Evolutionary conservation across 371 early-diverging fungal genomes (phyloP), one percentile per base, ranked within the genome.

Genomic region (Coemansia sp.): DNA sequence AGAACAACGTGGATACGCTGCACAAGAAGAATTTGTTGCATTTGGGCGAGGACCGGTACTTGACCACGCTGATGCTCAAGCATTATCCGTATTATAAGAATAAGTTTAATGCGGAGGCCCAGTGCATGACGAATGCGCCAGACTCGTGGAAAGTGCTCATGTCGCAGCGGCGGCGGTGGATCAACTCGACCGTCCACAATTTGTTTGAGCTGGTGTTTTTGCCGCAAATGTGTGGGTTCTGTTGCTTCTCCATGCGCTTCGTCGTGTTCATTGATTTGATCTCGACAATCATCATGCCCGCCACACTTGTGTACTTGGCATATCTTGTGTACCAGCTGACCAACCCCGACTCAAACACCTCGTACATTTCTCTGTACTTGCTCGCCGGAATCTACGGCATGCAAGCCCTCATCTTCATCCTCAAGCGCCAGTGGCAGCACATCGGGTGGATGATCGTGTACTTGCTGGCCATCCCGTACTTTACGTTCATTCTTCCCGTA

Each of bases 31-130:
- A 90, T 74, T 82, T 91, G 82, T 86, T 89, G 69, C 85, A 85
- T 28, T 82, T 93, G 60, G 93, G 91, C 56, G 92, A 93, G 82
- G 93, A 93, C 80, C 89, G 93, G 25, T 96, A 94, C 72, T 80
- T 97, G 78, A 98, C 99, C 0, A 99, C 99, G 0, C 85, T 99
- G 30, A 93, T 99, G 89, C 84, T 99, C 75, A 99, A 99, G 81
- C 93, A 96, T 72, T 99, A 99, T 85, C 98, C 99, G 55, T 91
- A 94, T 79, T 90, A 92, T 82, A 97, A 97, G 83, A 92, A 94
- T 84, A 93, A 93, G 59, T 99, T 99, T 80, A 94, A 95, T 6
- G 88, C 97, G 3, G 91, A 93, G 71, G 99, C 99, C 2, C 88
- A 91, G 72, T 98, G 99, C 75, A 86, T 87, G 74, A 99, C 99